These are phyloP conservation scores for Cryptococcus sp. DNA, from an alignment of 1,284 basidiomycete genomes.

Conservation along the genomic window DNA sequence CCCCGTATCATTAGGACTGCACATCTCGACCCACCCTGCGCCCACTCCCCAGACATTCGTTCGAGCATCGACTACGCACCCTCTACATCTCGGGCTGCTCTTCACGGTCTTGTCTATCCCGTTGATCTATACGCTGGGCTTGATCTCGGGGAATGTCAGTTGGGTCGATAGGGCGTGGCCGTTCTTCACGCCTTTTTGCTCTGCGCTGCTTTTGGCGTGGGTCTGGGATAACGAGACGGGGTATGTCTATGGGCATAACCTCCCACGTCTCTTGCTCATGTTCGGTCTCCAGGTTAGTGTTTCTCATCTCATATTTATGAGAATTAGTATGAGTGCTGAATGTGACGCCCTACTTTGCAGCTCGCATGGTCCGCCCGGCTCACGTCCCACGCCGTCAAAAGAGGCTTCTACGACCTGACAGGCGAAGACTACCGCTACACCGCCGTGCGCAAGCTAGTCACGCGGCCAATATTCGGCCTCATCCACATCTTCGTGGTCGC, in stretches of 20 bases:
- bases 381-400: conserved; percentile 78
- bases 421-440: conserved; percentile 91
- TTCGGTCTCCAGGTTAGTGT: conserved; percentile 62
- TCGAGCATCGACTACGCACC: conserved; percentile 28
- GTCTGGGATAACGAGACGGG: conserved; percentile 64
- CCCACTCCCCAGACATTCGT: conserved; percentile 26
- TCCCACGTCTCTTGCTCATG: conserved; percentile 71
- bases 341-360: conserved; percentile 38
- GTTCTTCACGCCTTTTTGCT: conserved; percentile 76
- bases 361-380: conserved; percentile 68
- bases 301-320: background rate
- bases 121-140: conserved; percentile 40
- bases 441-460: conserved; percentile 68
- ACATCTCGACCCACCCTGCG: conserved; percentile 23
- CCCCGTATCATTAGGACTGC: conserved; percentile 21
- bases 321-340: too few relatives aligned
- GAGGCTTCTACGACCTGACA: conserved; percentile 71
- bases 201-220: conserved; percentile 65
- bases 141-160: conserved; percentile 74
- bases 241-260: conserved; percentile 55
- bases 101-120: conserved; percentile 33
- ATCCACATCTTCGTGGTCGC: conserved; percentile 77
- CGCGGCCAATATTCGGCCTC: conserved; percentile 71
- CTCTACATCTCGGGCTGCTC: conserved; percentile 37
- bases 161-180: conserved; percentile 72